Percentiles rank a stretch among this genome's conserved stretches.
Evolutionary conservation across 495 filamentous ascomycete species (phyloP).

Genomic region (Penicillium malachiteum): DNA sequence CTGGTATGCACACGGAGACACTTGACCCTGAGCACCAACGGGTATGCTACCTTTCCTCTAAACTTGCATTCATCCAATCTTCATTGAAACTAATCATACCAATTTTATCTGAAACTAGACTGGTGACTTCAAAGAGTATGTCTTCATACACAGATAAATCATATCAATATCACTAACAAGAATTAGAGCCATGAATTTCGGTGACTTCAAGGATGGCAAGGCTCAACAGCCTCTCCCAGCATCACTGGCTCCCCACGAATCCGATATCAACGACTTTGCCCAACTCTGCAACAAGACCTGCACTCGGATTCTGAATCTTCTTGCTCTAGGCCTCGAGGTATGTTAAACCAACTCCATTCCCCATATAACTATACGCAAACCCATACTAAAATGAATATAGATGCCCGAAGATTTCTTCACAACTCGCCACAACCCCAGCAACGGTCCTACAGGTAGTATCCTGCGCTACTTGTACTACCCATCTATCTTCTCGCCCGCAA

Average conservation of each 20-base stretch:
- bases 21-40: constrained; percentile 82
- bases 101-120: constrained; percentile 43
- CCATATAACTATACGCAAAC: constrained; percentile 14
- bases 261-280: constrained; percentile 63
- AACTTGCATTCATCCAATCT: not conserved
- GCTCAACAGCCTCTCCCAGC: constrained; percentile 78
- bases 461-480: constrained; percentile 85
- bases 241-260: constrained; percentile 57
- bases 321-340: constrained; percentile 73
- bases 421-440: constrained; percentile 59
- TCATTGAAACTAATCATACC: not conserved
- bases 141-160: not conserved
- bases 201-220: constrained; percentile 68
- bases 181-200: constrained; percentile 88
- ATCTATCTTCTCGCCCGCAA: constrained; percentile 44
- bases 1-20: constrained; percentile 81
- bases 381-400: constrained; percentile 13
- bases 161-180: not conserved
- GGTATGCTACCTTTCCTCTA: constrained; percentile 41
- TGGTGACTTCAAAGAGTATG: constrained; percentile 91
- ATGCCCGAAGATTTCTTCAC: constrained; percentile 69
- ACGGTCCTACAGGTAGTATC: constrained; percentile 66
- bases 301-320: constrained; percentile 65
- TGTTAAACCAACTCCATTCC: not conserved
- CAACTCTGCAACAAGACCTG: constrained; percentile 71